Base-by-base conservation (phyloP, 805 yeast genomes). In the Saturnispora sanitii region DNA sequence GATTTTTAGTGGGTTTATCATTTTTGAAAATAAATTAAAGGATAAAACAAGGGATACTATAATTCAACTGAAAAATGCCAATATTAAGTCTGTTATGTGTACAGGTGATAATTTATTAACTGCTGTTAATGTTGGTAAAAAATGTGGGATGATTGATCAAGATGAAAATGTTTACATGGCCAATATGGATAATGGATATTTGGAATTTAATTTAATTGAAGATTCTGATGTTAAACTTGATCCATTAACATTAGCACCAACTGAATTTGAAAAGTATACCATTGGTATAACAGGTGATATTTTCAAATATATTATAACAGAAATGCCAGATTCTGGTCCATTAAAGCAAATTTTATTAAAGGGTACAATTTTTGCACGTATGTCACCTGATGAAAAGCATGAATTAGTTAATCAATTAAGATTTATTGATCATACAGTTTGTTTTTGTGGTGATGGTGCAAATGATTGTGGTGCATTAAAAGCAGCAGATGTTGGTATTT, bases 391-490 rank as follows among this genome's bases (percentile, higher is more conserved):
- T 60, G 99, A 92, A 59, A 92, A 92, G 55, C 96, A 92, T 58
- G 98, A 92, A 61, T 67, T 92, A 36, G 96, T 92, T 27, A 88
- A 83, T 52, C 85, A 82, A 56, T 64, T 92, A 12, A 95, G 87
- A 58, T 70, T 67, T 18, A 56, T 92, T 17, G 96, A 88, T 53
- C 90, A 90, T 56, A 85, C 95, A 0, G 94, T 86, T 36, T 95
- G 96, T 2, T 92, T 92, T 60, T 92, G 97, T 63, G 99, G 99
- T 28, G 99, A 92, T 64, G 99, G 99, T 49, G 99, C 99, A 5
- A 92, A 92, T 61, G 99, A 92, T 57, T 92, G 97, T 62, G 98
- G 98, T 50, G 99, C 99, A 0, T 67, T 92, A 43, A 92, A 90
- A 54, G 95, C 96, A 12, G 97, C 98, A 0, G 95, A 92, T 62